A percentile compares a stretch with the other conserved stretches of the same genome.
phyloP scores from a whole-genome alignment of 1,284 basidiomycete genomes.

The Fistulina hepatica region DNA sequence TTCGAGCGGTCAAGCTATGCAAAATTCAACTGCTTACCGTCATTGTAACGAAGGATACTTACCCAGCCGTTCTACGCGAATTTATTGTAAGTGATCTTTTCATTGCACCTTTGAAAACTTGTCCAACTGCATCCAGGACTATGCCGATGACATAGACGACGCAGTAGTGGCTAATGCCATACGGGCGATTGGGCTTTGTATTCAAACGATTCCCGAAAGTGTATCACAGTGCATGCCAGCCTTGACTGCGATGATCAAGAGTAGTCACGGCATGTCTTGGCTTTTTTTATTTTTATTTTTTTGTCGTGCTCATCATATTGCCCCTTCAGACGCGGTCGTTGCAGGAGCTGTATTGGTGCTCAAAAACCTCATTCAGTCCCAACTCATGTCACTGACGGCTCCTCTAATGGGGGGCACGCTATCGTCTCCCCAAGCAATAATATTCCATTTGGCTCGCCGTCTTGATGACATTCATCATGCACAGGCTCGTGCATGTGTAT shows the following conservation, averaged over 20 bases:
- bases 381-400: conserved; percentile 31
- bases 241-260: conserved; percentile 70
- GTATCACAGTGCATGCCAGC: conserved; percentile 61
- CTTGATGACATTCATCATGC: conserved; percentile 73
- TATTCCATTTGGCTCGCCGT: conserved; percentile 60
- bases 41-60: conserved; percentile 56
- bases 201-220: conserved; percentile 54
- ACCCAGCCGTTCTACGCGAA: conserved; percentile 63
- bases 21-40: conserved; percentile 67
- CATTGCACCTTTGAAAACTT: conserved; percentile 1
- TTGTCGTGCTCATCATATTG: conserved; percentile 3
- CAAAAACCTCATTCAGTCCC: conserved; percentile 70
- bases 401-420: conserved; percentile 15
- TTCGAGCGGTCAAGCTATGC: conserved; percentile 49
- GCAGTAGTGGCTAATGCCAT: conserved; percentile 62
- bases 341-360: conserved; percentile 74
- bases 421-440: conserved; percentile 52
- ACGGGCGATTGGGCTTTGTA: conserved; percentile 68
- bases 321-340: conserved; percentile 52
- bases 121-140: conserved; percentile 40
- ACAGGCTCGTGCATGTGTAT: conserved; percentile 71
- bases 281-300: not conserved
- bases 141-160: conserved; percentile 64
- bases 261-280: conserved; percentile 48
- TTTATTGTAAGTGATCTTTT: conserved; percentile 50